Evolutionary conservation across 202 grass and related monocot species (phyloP), one percentile per base, ranked within the genome.

Genomic region (Digitaria exilis): DNA sequence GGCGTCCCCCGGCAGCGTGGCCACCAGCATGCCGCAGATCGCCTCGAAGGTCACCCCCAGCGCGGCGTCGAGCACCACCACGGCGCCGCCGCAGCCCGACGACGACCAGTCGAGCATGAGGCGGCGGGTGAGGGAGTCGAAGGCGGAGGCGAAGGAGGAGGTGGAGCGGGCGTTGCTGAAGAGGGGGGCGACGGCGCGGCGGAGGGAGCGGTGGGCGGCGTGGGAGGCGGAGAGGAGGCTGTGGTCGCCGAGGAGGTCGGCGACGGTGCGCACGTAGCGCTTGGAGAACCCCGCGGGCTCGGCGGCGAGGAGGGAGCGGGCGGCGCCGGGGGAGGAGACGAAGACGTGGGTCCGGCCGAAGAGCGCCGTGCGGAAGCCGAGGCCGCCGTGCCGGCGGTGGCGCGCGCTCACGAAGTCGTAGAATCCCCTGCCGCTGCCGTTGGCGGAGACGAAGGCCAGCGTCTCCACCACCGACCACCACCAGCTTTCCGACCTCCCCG

Each of bases 11-110:
- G 0, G 39, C 31, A 34, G 69, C 83, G 82, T 60, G 21, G 87
- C 81, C 82, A 97, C 73, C 65, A 95, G 89, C 90, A 91, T 97
- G 80, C 88, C 87, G 78, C 90, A 95, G 84, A 97, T 93, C 56
- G 95, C 95, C 39, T 69, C 34, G 71, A 95, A 97, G 4, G 88
- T 93, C 6, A 95, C 30, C 72, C 73, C 55, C n/a, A 98, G 64
- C 64, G 92, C 95, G 62, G 65, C 90, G 55, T 88, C 76, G 60
- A 98, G 87, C 84, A 94, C 84, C 8, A 89, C 57, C 4, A 86
- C 87, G 43, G 6, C 50, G 5, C 17, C 16, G 14, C 13, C 0
- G 48, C 15, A 0, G 42, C 42, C 42, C 42, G 43, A 45, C 1
- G 48, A 0, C 2, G 22, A 21, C 77, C 88, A 92, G 24, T 78